These are phyloP conservation scores for Diddensiella transvaalensis DNA, from an alignment of 805 yeast genomes.

Conservation along the genomic window DNA sequence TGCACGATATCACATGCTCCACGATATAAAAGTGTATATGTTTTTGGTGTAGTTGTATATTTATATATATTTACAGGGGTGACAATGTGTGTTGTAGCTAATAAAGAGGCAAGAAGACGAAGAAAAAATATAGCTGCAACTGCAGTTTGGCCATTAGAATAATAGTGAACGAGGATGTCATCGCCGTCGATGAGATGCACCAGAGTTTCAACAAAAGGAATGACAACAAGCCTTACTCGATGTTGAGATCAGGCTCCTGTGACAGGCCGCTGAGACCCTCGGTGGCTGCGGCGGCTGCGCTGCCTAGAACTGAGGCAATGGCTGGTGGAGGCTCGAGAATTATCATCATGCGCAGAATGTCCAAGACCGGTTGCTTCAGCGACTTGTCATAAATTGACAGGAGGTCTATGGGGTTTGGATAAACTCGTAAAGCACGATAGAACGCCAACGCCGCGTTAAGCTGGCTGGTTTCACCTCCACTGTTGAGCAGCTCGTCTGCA, in stretches of 20 bases:
- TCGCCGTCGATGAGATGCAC: no score
- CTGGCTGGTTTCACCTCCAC: constrained; percentile 56
- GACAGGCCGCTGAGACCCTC: background rate
- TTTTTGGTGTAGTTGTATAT: no score
- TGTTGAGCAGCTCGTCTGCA: constrained; percentile 78
- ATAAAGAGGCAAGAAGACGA: no score
- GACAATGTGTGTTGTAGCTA: no score
- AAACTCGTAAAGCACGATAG: constrained; percentile 89
- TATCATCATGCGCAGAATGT: constrained; percentile 80
- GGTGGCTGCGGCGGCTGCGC: constrained; percentile 30
- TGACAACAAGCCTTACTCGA: no score
- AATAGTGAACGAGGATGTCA: no score
- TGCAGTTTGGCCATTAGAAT: no score
- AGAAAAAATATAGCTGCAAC: no score
- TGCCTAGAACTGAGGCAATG: constrained; percentile 62
- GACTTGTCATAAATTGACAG: constrained; percentile 86
- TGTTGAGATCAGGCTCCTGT: constrained; percentile 6
- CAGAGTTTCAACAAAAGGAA: no score
- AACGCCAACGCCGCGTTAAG: constrained; percentile 83
- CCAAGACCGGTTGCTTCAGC: constrained; percentile 78
- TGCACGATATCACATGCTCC: no score
- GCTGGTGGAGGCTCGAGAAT: constrained; percentile 83
- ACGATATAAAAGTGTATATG: no score
- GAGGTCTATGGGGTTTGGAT: constrained; percentile 92
- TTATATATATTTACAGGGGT: no score